phyloP scores from a whole-genome alignment of 2,329 filamentous ascomycete genomes.

The Coniochaeta prunicola region DNA sequence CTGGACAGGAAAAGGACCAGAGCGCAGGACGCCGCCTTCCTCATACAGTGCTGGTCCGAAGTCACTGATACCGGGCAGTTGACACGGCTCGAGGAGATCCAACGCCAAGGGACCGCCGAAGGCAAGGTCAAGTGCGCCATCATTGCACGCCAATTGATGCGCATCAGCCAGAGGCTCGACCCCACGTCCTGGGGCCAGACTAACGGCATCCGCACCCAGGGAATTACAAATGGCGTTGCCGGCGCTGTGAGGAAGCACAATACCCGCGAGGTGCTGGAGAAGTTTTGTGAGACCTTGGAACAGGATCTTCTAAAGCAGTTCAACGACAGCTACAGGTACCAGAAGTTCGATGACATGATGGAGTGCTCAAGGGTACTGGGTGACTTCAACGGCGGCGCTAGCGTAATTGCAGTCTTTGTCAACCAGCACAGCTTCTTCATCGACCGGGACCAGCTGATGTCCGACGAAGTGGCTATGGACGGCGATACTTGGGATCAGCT shows the following conservation, averaged over 20 bases:
- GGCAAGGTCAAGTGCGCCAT: slow-evolving; percentile 92
- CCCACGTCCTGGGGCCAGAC: slow-evolving; percentile 61
- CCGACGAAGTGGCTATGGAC: slow-evolving; percentile 73
- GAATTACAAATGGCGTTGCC: slow-evolving; percentile 40
- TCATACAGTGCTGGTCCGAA: slow-evolving; percentile 95
- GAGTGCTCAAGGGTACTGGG: slow-evolving; percentile 90
- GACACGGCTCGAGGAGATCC: slow-evolving; percentile 79
- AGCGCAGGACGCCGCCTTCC: slow-evolving; percentile 86
- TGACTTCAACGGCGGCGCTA: slow-evolving; percentile 93
- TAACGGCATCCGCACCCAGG: slow-evolving; percentile 46
- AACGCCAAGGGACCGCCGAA: slow-evolving; percentile 76
- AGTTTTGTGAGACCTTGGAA: slow-evolving; percentile 91
- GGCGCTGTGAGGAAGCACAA: slow-evolving; percentile 46
- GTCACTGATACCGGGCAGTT: slow-evolving; percentile 86
- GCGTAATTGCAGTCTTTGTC: slow-evolving; percentile 92
- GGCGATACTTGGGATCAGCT: slow-evolving; percentile 80
- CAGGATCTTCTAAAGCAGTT: slow-evolving; percentile 95
- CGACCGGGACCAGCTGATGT: slow-evolving; percentile 84
- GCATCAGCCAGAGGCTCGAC: slow-evolving; percentile 88
- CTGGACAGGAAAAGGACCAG: slow-evolving; percentile 85
- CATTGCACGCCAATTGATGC: slow-evolving; percentile 86
- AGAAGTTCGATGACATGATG: slow-evolving; percentile 97
- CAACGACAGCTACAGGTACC: slow-evolving; percentile 89
- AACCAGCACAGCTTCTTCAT: slow-evolving; percentile 99
- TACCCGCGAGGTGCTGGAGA: slow-evolving; percentile 86